Conservation (phyloP, 1,284 basidiomycete species). For the Paramarasmius palmivorus region DNA sequence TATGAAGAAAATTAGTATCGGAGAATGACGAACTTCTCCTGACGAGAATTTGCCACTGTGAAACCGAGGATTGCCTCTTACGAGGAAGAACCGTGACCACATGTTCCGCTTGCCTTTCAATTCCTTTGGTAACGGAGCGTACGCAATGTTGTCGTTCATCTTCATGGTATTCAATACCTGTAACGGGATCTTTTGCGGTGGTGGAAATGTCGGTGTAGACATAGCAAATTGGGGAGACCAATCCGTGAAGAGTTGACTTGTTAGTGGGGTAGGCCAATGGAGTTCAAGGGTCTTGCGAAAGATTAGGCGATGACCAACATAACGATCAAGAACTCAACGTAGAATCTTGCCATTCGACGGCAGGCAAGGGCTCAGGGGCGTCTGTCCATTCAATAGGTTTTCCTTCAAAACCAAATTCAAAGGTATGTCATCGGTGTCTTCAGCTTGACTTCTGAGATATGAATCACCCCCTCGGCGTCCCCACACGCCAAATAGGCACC, state of each 20-base stretch:
- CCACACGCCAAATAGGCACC: slow-evolving; percentile 93
- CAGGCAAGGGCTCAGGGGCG: slow-evolving; percentile 63
- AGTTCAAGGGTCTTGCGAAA: slow-evolving; percentile 74
- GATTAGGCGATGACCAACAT: slow-evolving; percentile 5
- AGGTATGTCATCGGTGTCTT: slow-evolving; percentile 61
- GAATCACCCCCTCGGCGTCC: slow-evolving; percentile 84
- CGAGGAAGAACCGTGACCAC: slow-evolving; percentile 47
- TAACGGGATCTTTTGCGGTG: slow-evolving; percentile 78
- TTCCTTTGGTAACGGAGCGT: slow-evolving; percentile 84
- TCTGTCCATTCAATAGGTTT: slow-evolving; percentile 87
- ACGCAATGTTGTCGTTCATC: slow-evolving; percentile 86
- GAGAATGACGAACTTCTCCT: slow-evolving; percentile 41
- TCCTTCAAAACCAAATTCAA: slow-evolving; percentile 90
- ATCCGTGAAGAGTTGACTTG: slow-evolving; percentile 77
- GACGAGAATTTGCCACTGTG: slow-evolving; percentile 73
- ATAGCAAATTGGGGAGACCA: slow-evolving; percentile 64
- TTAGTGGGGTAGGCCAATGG: slow-evolving; percentile 92
- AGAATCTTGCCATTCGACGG: slow-evolving; percentile 79
- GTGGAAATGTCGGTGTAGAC: slow-evolving; percentile 49
- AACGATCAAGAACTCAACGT: slow-evolving; percentile 55
- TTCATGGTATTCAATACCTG: slow-evolving; percentile 80
- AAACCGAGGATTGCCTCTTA: slow-evolving; percentile 70
- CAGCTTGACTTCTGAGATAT: slow-evolving; percentile 81
- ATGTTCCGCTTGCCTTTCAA: slow-evolving; percentile 83
- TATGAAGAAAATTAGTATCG: slow-evolving; percentile 8